These are phyloP conservation scores for Fusarium verrucosum DNA, from an alignment of 2,329 filamentous ascomycete species.

Conservation along the genomic window DNA sequence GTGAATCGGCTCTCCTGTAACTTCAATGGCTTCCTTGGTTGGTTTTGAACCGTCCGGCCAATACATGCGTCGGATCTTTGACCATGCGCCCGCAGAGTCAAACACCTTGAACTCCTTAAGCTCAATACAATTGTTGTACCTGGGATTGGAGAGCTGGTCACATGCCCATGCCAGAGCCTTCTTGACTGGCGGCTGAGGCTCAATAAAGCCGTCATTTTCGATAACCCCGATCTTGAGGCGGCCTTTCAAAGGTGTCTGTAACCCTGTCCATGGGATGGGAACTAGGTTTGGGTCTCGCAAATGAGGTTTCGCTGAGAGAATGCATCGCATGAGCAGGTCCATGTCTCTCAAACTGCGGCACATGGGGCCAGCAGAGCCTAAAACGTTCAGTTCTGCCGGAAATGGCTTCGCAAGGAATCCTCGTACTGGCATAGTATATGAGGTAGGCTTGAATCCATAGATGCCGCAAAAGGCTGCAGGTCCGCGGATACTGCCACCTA, in stretches of 20 bases:
- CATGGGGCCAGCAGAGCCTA: slow-evolving; percentile 6
- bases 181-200: slow-evolving; percentile 66
- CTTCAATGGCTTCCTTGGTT: background rate
- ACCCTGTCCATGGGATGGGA: slow-evolving; percentile 43
- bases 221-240: slow-evolving; percentile 53
- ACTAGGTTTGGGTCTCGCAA: slow-evolving; percentile 34
- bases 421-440: background rate
- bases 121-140: background rate
- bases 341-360: slow-evolving; percentile 1
- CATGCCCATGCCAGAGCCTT: slow-evolving; percentile 56
- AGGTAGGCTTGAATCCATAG: background rate
- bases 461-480: background rate
- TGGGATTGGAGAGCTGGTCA: background rate
- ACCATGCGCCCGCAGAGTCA: background rate
- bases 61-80: background rate
- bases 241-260: slow-evolving; percentile 57
- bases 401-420: slow-evolving; percentile 36
- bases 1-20: background rate
- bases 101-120: background rate
- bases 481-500: background rate
- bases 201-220: slow-evolving; percentile 57
- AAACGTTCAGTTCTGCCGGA: slow-evolving; percentile 47
- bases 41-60: background rate
- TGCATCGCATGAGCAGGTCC: background rate
- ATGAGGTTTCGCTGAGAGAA: background rate